A percentile compares a stretch with the other conserved stretches of the same genome.
Conservation (phyloP, 176 grass and related monocot species). For the Cymbopogon citratus region DNA sequence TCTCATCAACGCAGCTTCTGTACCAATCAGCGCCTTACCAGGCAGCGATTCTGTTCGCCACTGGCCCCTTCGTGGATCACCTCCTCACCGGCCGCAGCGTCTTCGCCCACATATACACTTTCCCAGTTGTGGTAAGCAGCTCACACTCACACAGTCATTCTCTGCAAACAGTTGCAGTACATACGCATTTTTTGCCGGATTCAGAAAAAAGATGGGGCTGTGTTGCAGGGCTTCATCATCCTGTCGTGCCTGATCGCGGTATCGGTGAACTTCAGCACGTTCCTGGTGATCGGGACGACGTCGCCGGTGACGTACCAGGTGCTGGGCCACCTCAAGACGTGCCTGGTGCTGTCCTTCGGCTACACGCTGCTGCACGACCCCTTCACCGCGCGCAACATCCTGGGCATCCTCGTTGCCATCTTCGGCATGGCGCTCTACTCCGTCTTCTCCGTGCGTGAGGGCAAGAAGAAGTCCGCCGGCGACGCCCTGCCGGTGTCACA, state of each 20-base stretch:
- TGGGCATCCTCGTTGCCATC: slow-evolving; percentile 84
- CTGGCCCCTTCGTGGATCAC: slow-evolving; percentile 73
- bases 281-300: slow-evolving; percentile 5
- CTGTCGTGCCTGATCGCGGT: slow-evolving; percentile 86
- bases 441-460: slow-evolving; percentile 65
- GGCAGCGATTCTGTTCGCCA: slow-evolving; percentile 60
- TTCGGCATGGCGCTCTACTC: slow-evolving; percentile 89
- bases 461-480: slow-evolving; percentile 56
- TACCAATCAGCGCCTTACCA: slow-evolving; percentile 62
- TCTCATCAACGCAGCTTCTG: slow-evolving; percentile 39
- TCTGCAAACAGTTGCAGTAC: not conserved
- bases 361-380: slow-evolving; percentile 80
- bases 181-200: not conserved
- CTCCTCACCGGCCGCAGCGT: slow-evolving; percentile 65
- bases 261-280: slow-evolving; percentile 93
- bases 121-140: slow-evolving; percentile 49
- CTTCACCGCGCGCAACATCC: slow-evolving; percentile 66
- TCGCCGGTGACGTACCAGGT: slow-evolving; percentile 94
- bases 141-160: not conserved
- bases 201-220: not conserved
- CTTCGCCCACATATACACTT: slow-evolving; percentile 57
- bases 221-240: slow-evolving; percentile 65
- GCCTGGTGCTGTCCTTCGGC: slow-evolving; percentile 75
- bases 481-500: slow-evolving; percentile 65
- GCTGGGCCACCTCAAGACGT: slow-evolving; percentile 90